phyloP scores from a whole-genome alignment of 495 filamentous ascomycete species.

The Penicillium turbatum region DNA sequence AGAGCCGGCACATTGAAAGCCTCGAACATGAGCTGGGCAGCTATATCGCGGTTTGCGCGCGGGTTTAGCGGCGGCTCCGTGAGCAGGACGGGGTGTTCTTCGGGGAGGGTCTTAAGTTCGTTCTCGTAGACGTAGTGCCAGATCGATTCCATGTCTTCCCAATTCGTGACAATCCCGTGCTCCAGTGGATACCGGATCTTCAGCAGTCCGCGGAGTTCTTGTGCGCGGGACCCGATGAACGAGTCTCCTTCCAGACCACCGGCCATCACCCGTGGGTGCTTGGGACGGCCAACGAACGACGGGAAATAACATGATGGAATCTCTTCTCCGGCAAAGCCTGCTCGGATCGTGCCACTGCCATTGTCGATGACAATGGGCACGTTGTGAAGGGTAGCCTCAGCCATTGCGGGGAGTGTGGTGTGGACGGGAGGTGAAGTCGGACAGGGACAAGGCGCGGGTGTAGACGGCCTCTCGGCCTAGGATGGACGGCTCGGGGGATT shows the following conservation, averaged over 20 bases:
- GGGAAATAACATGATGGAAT: slow-evolving; percentile 94
- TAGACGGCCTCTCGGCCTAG: slow-evolving; percentile 39
- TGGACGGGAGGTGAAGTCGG: slow-evolving; percentile 17
- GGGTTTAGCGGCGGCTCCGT: slow-evolving; percentile 98
- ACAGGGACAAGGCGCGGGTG: slow-evolving; percentile 24
- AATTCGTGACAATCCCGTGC: slow-evolving; percentile 98
- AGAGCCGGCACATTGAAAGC: slow-evolving; percentile 97
- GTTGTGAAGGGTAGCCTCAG: slow-evolving; percentile 82
- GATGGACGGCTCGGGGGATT: slow-evolving; percentile 16
- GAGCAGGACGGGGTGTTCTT: slow-evolving; percentile 96
- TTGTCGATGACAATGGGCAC: slow-evolving; percentile 98
- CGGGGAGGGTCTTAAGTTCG: slow-evolving; percentile 88
- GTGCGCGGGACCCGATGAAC: slow-evolving; percentile 91
- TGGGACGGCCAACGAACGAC: slow-evolving; percentile 96
- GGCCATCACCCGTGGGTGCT: slow-evolving; percentile 92
- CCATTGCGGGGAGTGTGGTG: slow-evolving; percentile 53
- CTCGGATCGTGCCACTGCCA: slow-evolving; percentile 94
- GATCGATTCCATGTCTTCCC: slow-evolving; percentile 99
- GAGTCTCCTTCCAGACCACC: slow-evolving; percentile 95
- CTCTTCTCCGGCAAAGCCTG: slow-evolving; percentile 94
- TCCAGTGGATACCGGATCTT: slow-evolving; percentile 95
- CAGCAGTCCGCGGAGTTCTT: slow-evolving; percentile 86
- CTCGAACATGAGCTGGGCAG: slow-evolving; percentile 97
- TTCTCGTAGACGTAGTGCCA: slow-evolving; percentile 85
- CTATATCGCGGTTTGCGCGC: slow-evolving; percentile 89